Conservation (phyloP, 495 filamentous ascomycete species). For the Daldinia bambusicola region DNA sequence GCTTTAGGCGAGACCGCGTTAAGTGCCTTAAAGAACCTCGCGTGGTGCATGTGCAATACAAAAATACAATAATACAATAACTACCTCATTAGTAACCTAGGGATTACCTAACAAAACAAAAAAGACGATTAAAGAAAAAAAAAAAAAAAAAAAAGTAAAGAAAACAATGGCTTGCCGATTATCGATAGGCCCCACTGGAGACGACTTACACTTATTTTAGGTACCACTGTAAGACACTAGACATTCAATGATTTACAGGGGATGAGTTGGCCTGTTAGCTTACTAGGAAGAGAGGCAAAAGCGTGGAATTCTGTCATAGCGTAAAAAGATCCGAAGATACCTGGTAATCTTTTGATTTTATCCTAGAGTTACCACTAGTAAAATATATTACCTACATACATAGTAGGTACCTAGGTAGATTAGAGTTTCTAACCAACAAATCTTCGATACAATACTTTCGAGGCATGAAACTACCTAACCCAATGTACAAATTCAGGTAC, state of each 20-base stretch:
- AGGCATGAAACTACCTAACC: neutral
- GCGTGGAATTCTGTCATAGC: neutral
- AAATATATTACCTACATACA: too few relatives aligned
- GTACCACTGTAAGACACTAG: conserved; percentile 25
- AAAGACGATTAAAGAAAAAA: too few relatives aligned
- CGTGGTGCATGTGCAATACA: conserved; percentile 31
- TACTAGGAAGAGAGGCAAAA: neutral
- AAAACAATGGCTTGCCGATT: conserved; percentile 24
- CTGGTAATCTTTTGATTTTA: neutral
- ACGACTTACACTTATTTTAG: conserved; percentile 29
- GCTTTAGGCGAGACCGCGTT: conserved; percentile 33
- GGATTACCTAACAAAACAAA: conserved; percentile 7
- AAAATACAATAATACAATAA: too few relatives aligned
- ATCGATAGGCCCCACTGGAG: conserved; percentile 35
- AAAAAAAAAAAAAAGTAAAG: conserved; percentile 7
- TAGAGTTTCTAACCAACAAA: neutral
- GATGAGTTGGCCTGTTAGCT: neutral
- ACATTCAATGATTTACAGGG: neutral
- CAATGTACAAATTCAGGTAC: conserved; percentile 25
- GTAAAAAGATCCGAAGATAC: neutral
- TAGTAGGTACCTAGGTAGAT: too few relatives aligned
- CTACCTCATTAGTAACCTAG: conserved; percentile 9
- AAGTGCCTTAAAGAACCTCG: conserved; percentile 29
- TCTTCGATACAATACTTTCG: neutral
- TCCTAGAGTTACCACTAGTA: neutral